Evolutionary conservation across 495 filamentous ascomycete genomes (phyloP).

Genomic region (Hyaloscypha hepaticicola): DNA sequence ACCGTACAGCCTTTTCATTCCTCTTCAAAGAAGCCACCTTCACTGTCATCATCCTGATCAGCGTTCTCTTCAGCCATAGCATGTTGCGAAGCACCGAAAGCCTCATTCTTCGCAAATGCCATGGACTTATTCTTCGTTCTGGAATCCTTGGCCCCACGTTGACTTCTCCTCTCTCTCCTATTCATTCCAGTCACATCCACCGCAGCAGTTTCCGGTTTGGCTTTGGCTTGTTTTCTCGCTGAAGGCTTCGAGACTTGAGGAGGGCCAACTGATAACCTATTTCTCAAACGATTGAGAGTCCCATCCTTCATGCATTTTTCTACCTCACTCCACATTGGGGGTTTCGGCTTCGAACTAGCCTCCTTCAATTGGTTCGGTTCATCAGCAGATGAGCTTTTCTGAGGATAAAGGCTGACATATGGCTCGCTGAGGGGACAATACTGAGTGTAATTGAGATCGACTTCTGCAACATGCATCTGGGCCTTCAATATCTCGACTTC

Average conservation of each 20-base stretch:
- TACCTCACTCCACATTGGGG: conserved; percentile 67
- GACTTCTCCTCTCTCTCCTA: conserved; percentile 24
- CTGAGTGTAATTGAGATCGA: conserved; percentile 84
- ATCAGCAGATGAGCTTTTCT: conserved; percentile 37
- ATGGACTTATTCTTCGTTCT: conserved; percentile 24
- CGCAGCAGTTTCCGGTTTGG: background rate
- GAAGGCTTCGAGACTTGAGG: conserved; percentile 1
- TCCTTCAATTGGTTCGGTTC: conserved; percentile 27
- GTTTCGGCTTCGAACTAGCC: conserved; percentile 32
- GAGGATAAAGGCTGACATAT: conserved; percentile 77
- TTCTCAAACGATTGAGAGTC: conserved; percentile 53
- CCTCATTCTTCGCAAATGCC: conserved; percentile 28
- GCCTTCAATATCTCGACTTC: conserved; percentile 49
- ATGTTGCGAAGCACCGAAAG: conserved; percentile 23
- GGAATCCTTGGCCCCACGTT: conserved; percentile 3
- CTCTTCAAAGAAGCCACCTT: conserved; percentile 32
- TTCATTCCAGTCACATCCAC: conserved; percentile 29
- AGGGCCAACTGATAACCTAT: conserved; percentile 38
- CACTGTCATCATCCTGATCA: conserved; percentile 25
- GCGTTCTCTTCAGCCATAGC: background rate
- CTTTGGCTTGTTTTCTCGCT: conserved; percentile 12
- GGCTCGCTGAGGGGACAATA: conserved; percentile 77
- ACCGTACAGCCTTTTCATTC: background rate
- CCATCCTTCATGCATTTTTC: conserved; percentile 68
- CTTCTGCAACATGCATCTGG: conserved; percentile 66